These are phyloP conservation scores for Ophiostoma ips DNA, from an alignment of 2,329 filamentous ascomycete genomes.

Conservation along the genomic window DNA sequence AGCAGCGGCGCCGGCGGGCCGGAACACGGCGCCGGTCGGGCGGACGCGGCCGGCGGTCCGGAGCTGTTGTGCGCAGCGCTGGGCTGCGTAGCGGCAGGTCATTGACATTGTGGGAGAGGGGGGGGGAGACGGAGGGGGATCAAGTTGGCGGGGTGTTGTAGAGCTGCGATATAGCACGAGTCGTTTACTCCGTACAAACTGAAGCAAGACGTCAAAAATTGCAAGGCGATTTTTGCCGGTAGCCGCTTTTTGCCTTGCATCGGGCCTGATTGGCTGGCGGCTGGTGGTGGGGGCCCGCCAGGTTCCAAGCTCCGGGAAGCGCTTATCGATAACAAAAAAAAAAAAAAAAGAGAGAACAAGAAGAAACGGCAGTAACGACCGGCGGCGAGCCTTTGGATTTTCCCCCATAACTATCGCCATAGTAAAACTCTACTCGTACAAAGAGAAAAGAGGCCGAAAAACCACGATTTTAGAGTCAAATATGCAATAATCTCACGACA, in stretches of 20 bases:
- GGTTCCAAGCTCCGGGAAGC: background rate
- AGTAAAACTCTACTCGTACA: background rate
- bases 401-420: slow-evolving; percentile 3
- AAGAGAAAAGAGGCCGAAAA: background rate
- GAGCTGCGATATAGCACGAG: background rate
- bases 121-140: background rate
- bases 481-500: slow-evolving; percentile 4
- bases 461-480: background rate
- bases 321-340: slow-evolving; percentile 10
- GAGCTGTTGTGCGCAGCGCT: slow-evolving; percentile 50
- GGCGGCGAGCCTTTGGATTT: background rate
- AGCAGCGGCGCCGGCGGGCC: too few relatives aligned
- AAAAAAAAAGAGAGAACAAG: slow-evolving; percentile 3
- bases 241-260: slow-evolving; percentile 1
- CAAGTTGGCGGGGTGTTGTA: background rate
- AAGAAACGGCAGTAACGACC: slow-evolving; percentile 3
- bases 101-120: slow-evolving; percentile 37
- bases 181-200: too few relatives aligned
- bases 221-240: slow-evolving; percentile 5
- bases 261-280: slow-evolving; percentile 4
- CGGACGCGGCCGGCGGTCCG: slow-evolving; percentile 34
- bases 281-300: background rate
- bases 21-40: slow-evolving; percentile 28
- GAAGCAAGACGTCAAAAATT: slow-evolving; percentile 9
- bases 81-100: slow-evolving; percentile 48